These are phyloP conservation scores for Amanita exitialis DNA, from an alignment of 768 basidiomycete genomes.

Conservation along the genomic window DNA sequence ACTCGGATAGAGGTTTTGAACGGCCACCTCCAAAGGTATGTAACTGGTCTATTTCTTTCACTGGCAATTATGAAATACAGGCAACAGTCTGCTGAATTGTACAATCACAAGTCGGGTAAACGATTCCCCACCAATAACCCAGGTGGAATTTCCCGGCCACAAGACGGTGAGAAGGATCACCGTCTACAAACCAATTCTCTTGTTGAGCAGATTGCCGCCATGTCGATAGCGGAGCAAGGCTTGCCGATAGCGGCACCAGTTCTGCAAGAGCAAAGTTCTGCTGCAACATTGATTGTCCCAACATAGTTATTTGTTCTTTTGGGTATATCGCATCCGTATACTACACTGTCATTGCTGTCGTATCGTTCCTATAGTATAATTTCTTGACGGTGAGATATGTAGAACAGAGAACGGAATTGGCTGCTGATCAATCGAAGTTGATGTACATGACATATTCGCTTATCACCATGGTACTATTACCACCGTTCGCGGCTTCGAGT, in stretches of 20 bases:
- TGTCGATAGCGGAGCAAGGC: conserved; percentile 14
- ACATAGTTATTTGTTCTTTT: not conserved
- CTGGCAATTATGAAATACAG: not conserved
- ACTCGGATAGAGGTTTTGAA: conserved; percentile 35
- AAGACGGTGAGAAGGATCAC: conserved; percentile 8
- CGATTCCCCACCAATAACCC: conserved; percentile 15
- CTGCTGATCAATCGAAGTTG: too few species aligned
- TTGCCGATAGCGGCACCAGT: not conserved
- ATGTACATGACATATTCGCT: too few species aligned
- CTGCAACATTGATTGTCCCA: not conserved
- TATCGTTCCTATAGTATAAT: conserved; percentile 3
- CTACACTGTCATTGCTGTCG: conserved; percentile 6
- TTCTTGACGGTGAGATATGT: conserved; percentile 5
- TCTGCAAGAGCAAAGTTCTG: not conserved
- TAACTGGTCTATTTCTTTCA: not conserved
- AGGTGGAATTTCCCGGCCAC: conserved; percentile 11
- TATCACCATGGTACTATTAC: not conserved
- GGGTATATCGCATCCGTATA: conserved; percentile 4
- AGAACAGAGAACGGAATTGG: too few species aligned
- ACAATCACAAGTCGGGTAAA: conserved; percentile 23
- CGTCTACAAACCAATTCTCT: conserved; percentile 8
- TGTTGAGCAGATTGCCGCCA: conserved; percentile 13
- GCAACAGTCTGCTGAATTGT: conserved; percentile 21
- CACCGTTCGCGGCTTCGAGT: not conserved
- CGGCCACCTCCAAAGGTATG: conserved; percentile 37